Evolutionary conservation across 2,329 filamentous ascomycete genomes (phyloP), one percentile per base, ranked within the genome.

Genomic region (Ilyonectria sp.): DNA sequence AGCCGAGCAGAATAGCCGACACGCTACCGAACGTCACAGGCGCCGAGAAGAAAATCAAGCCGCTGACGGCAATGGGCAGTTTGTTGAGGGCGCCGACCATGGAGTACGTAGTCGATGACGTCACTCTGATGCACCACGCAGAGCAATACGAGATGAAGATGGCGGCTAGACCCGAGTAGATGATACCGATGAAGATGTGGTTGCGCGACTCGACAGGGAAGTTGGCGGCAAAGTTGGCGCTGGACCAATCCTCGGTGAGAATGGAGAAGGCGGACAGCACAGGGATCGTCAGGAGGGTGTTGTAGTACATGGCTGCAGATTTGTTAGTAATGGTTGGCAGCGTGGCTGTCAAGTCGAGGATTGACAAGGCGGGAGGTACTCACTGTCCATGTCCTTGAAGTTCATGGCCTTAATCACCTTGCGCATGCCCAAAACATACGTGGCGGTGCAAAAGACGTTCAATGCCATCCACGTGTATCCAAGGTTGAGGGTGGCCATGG

Each of bases 101-200:
- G 33, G 94, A 97, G 86, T 98, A 99, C 2, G 96, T 99, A 8
- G 96, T 99, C 19, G 95, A 98, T 0, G 95, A 97, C 8, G 96
- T 98, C 71, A 97, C 93, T 73, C 96, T 95, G 71, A 99, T 97
- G 80, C 96, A 98, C 96, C 96, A 99, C 43, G 96, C 96, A 17
- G 95, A 98, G 79, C 94, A 97, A 88, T 99, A 99, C n/a, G 95
- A 98, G 82, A 99, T 99, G 85, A 98, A 97, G 78, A 98, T 95
- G 57, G 95, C 93, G 43, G 91, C 95, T 61, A 98, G 87, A 67
- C 96, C 96, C 5, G 96, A 98, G 82, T 98, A 93, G 77, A 98
- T 84, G 93, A 98, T 98, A 78, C 95, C 93, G 67, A 93, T 84
- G 74, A 97, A 88, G 74, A 98, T 90, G 74, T 86, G 89, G 82